Base-by-base conservation (phyloP, 2,329 filamentous ascomycete species). In the Claviceps spartinae region DNA sequence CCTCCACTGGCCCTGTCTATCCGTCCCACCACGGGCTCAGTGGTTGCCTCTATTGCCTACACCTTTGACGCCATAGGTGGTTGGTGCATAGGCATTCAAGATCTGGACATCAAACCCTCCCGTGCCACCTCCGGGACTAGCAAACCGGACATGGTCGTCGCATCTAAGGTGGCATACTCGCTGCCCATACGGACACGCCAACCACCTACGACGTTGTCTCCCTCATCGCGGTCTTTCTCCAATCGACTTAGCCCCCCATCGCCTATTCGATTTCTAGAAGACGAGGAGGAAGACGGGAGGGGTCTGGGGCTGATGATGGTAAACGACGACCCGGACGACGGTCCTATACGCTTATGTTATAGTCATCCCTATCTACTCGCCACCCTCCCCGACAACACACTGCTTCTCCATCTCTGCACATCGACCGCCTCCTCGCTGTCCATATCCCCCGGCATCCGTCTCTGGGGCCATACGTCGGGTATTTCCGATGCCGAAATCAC, bases 41-140 rank as follows among this genome's bases (percentile, higher is more conserved):
- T 88, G 18, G 78, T 88, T n/a, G 85, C 88, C 2, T 89, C 87
- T 0, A 86, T 96, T 54, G 90, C 88, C 1, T 96, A 95, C 64
- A 86, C 87, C 0, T 81, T 94, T 57, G 82, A 85, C 16, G 85
- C 86, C 2, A 74, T 83, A 3, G 82, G 81, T 44, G 89, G 89
- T 30, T 96, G 90, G 87, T 89, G 86, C 7, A 78, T 95, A 16
- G 90, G 89, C 2, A 79, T 97, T n/a, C 91, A 97, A 65, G 91
- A 96, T 65, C 72, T 96, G 44, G 82, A 85, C 53, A 75, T 95
- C 44, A 67, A 62, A 1, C 60, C 63, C 5, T 59, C 37, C 37
- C n/a, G 5, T n/a, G 5, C 16, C 37, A 16, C 37, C 37, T 30
- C 43, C 63, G 65, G 63, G n/a, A 50, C 5, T 5, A 55, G 57